Base-by-base conservation (phyloP, 352 stramenopile species). In the Phytophthora ohioensis region DNA sequence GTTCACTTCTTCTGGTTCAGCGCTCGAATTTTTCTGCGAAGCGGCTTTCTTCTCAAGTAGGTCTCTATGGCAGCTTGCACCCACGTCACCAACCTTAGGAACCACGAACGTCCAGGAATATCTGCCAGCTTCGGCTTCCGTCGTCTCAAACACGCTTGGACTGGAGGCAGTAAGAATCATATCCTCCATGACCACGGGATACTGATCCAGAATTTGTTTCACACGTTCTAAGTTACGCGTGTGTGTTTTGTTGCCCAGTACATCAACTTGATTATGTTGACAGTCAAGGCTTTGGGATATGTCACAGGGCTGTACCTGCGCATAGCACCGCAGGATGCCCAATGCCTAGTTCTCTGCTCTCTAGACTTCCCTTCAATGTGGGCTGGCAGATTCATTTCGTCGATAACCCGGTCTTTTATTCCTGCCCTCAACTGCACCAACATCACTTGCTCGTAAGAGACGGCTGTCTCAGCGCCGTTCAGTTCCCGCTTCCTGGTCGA, bases 101-200 rank as follows among this genome's bases (percentile, higher is more conserved):
- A 52, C 45, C 0, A 52, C 45, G 35, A 52, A 58, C 21, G 52
- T 17, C 35, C 10, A 47, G 17, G 30, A 21, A 32, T 3, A 34
- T 38, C 17, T 32, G 5, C 39, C 5, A 3, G 45, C 21, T 27
- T 27, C 21, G 21, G 21, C 21, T 27, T 27, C 21, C 21, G 21
- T 27, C 21, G 21, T 27, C 17, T n/a, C 45, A 15, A 64, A 55
- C 2, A 55, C 57, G 6, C 32, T 64, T 1, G 57, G 43, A 13
- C 3, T 47, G n/a, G 43, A 45, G 3, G 32, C 27, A 30, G n/a
- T 39, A 36, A 41, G 15, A 7, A 55, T 21, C 17, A 64, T 64
- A 31, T 64, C 32, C n/a, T 64, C 43, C 43, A 64, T 38, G 17
- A 64, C 38, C 17, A 56, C 45, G 10, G 57, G 45, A 30, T 64